These are phyloP conservation scores for Eucalyptus lansdowneana DNA, from an alignment of 345 rosid species.

Conservation along the genomic window DNA sequence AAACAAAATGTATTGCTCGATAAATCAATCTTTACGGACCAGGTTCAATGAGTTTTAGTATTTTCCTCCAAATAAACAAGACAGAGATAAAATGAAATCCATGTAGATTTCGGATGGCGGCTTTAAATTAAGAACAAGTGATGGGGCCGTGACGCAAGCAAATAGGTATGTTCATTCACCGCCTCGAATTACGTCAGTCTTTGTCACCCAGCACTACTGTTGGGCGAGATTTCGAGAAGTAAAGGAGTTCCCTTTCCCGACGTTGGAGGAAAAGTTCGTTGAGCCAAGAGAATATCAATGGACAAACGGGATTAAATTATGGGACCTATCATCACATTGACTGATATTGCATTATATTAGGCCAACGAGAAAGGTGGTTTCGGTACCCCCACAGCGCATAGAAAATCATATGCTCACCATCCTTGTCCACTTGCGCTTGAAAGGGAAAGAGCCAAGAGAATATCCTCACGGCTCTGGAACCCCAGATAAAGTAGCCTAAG, in stretches of 20 bases:
- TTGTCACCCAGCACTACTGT: too few relatives aligned
- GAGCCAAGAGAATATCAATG: neutral
- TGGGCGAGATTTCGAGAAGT: neutral
- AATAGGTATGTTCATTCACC: neutral
- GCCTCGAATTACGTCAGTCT: neutral
- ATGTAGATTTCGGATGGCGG: too few relatives aligned
- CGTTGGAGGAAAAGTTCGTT: neutral
- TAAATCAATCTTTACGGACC: neutral
- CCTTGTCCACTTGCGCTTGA: neutral
- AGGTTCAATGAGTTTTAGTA: neutral
- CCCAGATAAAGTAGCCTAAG: too few relatives aligned
- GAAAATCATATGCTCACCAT: neutral
- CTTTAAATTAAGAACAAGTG: neutral
- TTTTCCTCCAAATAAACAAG: neutral
- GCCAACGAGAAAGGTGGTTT: too few relatives aligned
- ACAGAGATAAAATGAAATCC: neutral
- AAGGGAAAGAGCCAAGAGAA: too few relatives aligned
- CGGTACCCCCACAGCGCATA: neutral
- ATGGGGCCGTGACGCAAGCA: neutral
- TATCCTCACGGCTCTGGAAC: too few relatives aligned
- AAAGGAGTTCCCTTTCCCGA: neutral
- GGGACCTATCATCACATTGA: neutral
- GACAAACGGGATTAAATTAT: too few relatives aligned
- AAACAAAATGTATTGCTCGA: too few relatives aligned
- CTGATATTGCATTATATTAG: too few relatives aligned